Base-by-base conservation (phyloP, 2,329 filamentous ascomycete genomes). In the Aspergillus piperis region DNA sequence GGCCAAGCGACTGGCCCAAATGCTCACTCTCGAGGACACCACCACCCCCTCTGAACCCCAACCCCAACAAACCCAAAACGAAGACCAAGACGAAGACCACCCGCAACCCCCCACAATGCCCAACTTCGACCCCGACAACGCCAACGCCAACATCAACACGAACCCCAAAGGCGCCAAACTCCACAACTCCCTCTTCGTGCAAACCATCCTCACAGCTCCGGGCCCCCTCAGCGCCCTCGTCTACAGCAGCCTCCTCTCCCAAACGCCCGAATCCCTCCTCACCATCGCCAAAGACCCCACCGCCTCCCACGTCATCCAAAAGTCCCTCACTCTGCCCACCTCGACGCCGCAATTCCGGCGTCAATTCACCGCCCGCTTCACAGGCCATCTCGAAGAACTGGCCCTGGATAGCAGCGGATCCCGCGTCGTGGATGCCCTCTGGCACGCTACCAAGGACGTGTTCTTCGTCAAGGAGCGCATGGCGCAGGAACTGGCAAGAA, bases 111-210 rank as follows among this genome's bases (percentile, higher is more conserved):
- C 32, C 32, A 1, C 32, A 13, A 36, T 66, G 2, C 63, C 58
- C 21, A 62, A 63, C 15, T 17, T 59, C 7, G 57, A 58, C n/a
- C 6, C 53, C 6, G 59, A 59, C 11, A 36, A 36, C 32, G 32
- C 32, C 32, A 36, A 36, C 32, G 32, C 32, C 32, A 36, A 36
- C 32, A 36, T 36, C 32, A 36, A 36, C 30, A 49, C 58, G 15
- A 64, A 63, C 23, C 70, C 62, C 23, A 64, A 58, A 47, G 66
- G 75, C 51, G 69, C 75, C 78, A 86, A 91, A 82, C 76, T 91
- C 73, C 93, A 99, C 78, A 91, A 90, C 61, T 92, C 91, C 19
- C 83, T 96, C 50, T 84, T 99, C 27, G 88, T 90, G 8, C 88
- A 95, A 63, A 80, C 90, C 3, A 89, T 99, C 80, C 86, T 98